A percentile compares a stretch with the other conserved stretches of the same genome.
Evolutionary conservation across 2,329 filamentous ascomycete species (phyloP).

Genomic region (Trichoderma hamatum): DNA sequence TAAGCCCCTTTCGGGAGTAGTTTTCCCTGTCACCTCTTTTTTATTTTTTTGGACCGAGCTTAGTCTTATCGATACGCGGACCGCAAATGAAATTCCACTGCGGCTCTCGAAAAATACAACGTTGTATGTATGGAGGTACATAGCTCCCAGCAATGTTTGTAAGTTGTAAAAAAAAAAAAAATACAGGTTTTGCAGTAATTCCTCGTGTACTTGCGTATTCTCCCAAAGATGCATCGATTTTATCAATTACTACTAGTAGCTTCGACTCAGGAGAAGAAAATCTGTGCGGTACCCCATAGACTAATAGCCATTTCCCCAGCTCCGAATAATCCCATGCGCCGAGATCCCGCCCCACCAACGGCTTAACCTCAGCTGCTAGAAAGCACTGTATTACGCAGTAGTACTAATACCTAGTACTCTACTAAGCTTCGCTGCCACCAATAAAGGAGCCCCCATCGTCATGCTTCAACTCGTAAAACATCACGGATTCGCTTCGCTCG

Average conservation of each 20-base stretch:
- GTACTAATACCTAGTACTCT: neutral
- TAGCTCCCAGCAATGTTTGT: neutral
- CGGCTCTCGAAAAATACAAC: neutral
- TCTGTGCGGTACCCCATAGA: too few relatives aligned
- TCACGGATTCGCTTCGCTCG: neutral
- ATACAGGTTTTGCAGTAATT: too few relatives aligned
- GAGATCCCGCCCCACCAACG: neutral
- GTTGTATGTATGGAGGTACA: neutral
- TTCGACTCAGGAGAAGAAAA: too few relatives aligned
- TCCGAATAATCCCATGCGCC: neutral
- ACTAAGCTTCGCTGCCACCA: neutral
- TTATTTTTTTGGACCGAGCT: neutral
- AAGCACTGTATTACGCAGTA: too few relatives aligned
- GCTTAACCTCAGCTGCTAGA: neutral
- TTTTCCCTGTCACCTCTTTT: neutral
- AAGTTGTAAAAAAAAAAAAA: neutral
- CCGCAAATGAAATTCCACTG: neutral
- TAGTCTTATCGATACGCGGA: slow-evolving; percentile 10
- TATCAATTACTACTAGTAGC: too few relatives aligned
- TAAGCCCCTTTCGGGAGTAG: neutral
- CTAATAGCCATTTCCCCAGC: neutral
- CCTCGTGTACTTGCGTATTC: too few relatives aligned
- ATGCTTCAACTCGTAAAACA: neutral
- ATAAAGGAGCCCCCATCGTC: neutral
- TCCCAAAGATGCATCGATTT: too few relatives aligned